These are phyloP conservation scores for Protomyces arabidopsidicola DNA, from an alignment of 1,139 yeast species.

Conservation along the genomic window DNA sequence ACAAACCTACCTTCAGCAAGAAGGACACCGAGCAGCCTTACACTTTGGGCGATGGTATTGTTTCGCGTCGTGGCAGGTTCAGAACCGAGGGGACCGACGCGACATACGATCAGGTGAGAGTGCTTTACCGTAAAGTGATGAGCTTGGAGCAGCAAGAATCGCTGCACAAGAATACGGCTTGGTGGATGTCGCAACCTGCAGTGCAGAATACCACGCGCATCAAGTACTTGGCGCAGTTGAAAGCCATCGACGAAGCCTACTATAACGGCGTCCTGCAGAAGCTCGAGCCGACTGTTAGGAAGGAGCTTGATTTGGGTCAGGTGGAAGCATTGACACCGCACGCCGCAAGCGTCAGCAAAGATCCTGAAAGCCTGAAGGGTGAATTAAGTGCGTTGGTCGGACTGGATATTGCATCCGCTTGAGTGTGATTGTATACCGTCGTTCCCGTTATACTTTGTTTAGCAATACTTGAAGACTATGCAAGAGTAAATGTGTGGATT, in stretches of 20 bases:
- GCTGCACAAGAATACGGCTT: slow-evolving; percentile 21
- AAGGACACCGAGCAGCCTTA: slow-evolving; percentile 7
- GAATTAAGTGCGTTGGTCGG: not conserved
- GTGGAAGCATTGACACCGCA: not conserved
- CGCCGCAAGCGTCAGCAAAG: not conserved
- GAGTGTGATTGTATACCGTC: too few species aligned
- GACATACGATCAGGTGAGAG: slow-evolving; percentile 21
- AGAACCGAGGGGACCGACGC: slow-evolving; percentile 18
- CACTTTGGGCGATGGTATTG: slow-evolving; percentile 12
- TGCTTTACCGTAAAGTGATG: slow-evolving; percentile 15
- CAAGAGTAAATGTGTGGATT: too few species aligned
- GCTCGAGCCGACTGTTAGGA: not conserved
- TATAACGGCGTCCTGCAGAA: slow-evolving; percentile 1
- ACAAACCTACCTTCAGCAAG: slow-evolving; percentile 7
- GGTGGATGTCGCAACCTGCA: slow-evolving; percentile 5
- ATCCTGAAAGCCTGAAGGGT: not conserved
- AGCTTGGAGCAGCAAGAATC: slow-evolving; percentile 8
- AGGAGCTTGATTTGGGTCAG: not conserved
- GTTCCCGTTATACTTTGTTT: too few species aligned
- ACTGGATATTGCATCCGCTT: too few species aligned
- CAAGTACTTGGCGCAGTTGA: slow-evolving; percentile 10
- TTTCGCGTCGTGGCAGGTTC: slow-evolving; percentile 20
- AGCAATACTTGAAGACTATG: too few species aligned
- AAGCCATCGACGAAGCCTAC: slow-evolving; percentile 14
- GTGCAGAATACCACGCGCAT: slow-evolving; percentile 15